These are phyloP conservation scores for Fusarium sp. DNA, from an alignment of 2,329 filamentous ascomycete species.

Conservation along the genomic window DNA sequence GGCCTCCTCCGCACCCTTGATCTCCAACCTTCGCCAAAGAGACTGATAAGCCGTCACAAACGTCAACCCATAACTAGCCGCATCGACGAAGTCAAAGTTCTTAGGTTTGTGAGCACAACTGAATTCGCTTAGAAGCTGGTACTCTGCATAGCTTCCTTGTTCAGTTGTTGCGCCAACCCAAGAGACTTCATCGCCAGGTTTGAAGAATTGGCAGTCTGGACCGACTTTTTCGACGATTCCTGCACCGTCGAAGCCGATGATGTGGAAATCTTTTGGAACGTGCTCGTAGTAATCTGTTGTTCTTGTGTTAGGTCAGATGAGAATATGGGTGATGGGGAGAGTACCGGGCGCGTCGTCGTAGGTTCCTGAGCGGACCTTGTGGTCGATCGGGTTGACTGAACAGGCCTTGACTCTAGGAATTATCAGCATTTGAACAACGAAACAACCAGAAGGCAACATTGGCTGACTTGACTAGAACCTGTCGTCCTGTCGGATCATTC, in stretches of 20 bases:
- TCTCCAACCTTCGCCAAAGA: not conserved
- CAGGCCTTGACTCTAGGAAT: not conserved
- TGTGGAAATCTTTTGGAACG: not conserved
- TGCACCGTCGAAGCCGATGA: not conserved
- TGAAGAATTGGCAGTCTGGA: not conserved
- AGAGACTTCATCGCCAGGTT: not conserved
- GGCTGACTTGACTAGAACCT: not conserved
- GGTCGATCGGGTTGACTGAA: slow-evolving; percentile 1
- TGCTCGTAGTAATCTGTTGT: not conserved
- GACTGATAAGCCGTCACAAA: slow-evolving; percentile 6
- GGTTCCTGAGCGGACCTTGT: slow-evolving; percentile 1
- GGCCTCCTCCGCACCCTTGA: not conserved
- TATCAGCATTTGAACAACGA: not conserved
- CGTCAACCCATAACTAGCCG: not conserved
- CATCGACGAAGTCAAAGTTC: not conserved
- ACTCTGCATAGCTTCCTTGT: not conserved
- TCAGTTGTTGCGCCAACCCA: not conserved
- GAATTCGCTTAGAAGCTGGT: not conserved
- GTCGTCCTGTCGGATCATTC: not conserved
- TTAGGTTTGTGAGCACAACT: not conserved
- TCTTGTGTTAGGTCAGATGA: not conserved
- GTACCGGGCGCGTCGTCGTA: not conserved
- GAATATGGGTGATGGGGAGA: too few relatives aligned
- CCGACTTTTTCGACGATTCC: not conserved
- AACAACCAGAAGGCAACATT: too few relatives aligned